phyloP scores from a whole-genome alignment of 2,329 filamentous ascomycete species.

The Penicillium frequentans region DNA sequence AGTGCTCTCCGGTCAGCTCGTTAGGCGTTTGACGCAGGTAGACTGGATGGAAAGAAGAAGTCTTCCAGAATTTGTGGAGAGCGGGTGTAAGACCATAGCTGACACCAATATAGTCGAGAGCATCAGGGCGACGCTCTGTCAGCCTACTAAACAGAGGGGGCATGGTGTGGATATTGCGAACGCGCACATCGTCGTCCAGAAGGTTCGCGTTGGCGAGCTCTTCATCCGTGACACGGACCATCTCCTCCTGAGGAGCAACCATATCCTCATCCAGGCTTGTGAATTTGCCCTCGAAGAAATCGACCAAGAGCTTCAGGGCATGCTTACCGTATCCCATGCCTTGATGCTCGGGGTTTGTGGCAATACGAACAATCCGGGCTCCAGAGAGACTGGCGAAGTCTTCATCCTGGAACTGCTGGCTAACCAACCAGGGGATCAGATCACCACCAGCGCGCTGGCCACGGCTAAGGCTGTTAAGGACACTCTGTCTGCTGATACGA shows the following conservation, averaged over 20 bases:
- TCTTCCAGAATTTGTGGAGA: constrained; percentile 97
- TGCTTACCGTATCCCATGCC: constrained; percentile 92
- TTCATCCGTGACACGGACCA: constrained; percentile 76
- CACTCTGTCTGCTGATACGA: constrained; percentile 88
- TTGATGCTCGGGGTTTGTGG: constrained; percentile 91
- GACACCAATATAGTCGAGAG: constrained; percentile 90
- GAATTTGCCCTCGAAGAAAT: constrained; percentile 96
- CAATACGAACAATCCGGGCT: constrained; percentile 88
- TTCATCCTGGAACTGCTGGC: constrained; percentile 96
- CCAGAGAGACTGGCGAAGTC: constrained; percentile 93
- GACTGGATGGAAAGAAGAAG: constrained; percentile 78
- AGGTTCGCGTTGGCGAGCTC: constrained; percentile 76
- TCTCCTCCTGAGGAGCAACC: constrained; percentile 52
- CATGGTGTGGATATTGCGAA: constrained; percentile 87
- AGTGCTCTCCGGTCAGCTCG: constrained; percentile 94
- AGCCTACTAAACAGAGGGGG: constrained; percentile 90
- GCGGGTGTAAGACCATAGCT: constrained; percentile 86
- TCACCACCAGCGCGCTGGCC: constrained; percentile 89
- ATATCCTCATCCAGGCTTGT: constrained; percentile 75
- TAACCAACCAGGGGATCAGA: constrained; percentile 95
- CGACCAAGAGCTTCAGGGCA: constrained; percentile 79
- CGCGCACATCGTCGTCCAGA: constrained; percentile 81
- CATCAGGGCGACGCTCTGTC: constrained; percentile 74
- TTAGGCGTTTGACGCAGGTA: constrained; percentile 95
- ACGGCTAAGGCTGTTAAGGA: constrained; percentile 83